phyloP scores from a whole-genome alignment of 768 basidiomycete genomes.

The Suillus americanus region DNA sequence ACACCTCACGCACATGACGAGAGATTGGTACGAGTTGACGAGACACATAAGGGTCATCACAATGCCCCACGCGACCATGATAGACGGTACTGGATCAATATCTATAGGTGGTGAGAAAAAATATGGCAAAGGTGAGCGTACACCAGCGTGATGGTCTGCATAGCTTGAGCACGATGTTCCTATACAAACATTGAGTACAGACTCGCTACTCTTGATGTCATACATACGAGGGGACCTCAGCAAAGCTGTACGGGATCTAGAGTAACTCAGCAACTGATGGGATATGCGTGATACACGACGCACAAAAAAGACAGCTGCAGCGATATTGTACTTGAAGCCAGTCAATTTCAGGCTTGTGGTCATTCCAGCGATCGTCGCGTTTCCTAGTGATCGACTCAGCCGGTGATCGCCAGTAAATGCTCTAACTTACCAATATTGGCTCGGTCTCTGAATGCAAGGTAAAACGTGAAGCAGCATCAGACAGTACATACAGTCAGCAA shows the following conservation, averaged over 20 bases:
- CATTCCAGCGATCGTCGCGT: slow-evolving; percentile 47
- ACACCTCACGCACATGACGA: slow-evolving; percentile 29
- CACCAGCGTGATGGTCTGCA: slow-evolving; percentile 37
- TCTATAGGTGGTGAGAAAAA: slow-evolving; percentile 15
- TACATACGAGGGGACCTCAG: slow-evolving; percentile 39
- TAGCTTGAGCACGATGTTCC: slow-evolving; percentile 39
- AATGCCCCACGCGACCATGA: slow-evolving; percentile 40
- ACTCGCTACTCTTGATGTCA: not conserved
- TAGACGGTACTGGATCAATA: slow-evolving; percentile 33
- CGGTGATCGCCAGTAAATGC: not conserved
- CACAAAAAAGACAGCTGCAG: slow-evolving; percentile 40
- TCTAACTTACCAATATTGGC: slow-evolving; percentile 40
- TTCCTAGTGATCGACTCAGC: slow-evolving; percentile 26
- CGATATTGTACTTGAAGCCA: slow-evolving; percentile 36
- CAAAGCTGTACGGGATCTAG: slow-evolving; percentile 36
- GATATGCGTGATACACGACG: slow-evolving; percentile 1
- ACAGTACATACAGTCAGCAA: not conserved
- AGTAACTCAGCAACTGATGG: slow-evolving; percentile 2
- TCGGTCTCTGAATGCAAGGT: slow-evolving; percentile 34
- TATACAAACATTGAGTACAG: slow-evolving; percentile 13
- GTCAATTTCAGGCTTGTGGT: slow-evolving; percentile 33
- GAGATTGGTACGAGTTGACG: slow-evolving; percentile 32
- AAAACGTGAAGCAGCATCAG: not conserved
- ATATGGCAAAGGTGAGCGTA: slow-evolving; percentile 15
- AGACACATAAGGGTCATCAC: slow-evolving; percentile 40